Base-by-base conservation (phyloP, 768 basidiomycete genomes). In the Tulasnella sp. region DNA sequence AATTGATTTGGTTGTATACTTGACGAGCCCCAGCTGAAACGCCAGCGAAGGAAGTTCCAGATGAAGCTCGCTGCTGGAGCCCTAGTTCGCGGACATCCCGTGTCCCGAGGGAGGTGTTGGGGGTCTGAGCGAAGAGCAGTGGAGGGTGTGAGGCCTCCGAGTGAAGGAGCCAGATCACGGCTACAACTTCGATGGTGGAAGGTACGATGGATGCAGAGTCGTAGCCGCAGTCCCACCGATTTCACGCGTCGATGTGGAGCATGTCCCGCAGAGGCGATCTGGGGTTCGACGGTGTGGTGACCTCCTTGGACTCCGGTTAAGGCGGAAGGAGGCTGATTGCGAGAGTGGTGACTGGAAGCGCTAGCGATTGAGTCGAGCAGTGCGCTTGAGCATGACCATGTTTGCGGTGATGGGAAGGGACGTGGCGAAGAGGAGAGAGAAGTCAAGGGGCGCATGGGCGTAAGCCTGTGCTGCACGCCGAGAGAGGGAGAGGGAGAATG, bases 21-120 rank as follows among this genome's bases (percentile, higher is more conserved):
- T 68, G 62, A 68, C 62, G 62, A 68, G 62, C 62, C n/a, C 62
- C 62, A 68, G 62, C 62, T 68, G 62, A 68, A 68, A 68, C 62
- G 62, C 62, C 62, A 68, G 34, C 62, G 31, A 34, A 68, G 62
- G 62, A 68, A 31, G 27, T 68, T 68, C 34, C 62, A 68, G 62
- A 68, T 68, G 62, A 68, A 27, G 62, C 52, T 68, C 62, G 62
- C 62, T 68, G 62, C 62, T 31, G 62, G 24, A 27, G 62, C 62
- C 62, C 62, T 34, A 34, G 62, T 68, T 36, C 56, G 56, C 31
- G n/a, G 31, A 58, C n/a, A 16, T 7, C 56, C 24, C 24, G n/a
- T 58, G n/a, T 58, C 56, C 31, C 24, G 31, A 58, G 14, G 31
- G 56, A 58, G 31, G n/a, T n/a, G 56, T 9, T n/a, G 24, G 31